Conservation (phyloP, 306 rosid species). For the Dalbergia cochinchinensis region DNA sequence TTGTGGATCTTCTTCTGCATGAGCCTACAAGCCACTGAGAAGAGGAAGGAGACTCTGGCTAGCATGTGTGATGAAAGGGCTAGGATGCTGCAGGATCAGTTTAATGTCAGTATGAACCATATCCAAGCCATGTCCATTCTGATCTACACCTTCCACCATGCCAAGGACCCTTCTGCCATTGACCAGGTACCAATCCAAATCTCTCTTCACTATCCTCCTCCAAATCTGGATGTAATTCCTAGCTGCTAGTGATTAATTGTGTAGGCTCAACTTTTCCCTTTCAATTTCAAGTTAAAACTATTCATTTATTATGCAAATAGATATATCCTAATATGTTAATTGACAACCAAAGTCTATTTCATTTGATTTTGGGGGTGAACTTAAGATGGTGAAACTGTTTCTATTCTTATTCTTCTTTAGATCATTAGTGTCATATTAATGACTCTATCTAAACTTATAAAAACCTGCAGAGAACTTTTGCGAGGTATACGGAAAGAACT, state of each 20-base stretch:
- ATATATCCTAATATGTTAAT: neutral
- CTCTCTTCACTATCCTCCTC: slow-evolving; percentile 10
- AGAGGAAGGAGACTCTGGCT: slow-evolving; percentile 86
- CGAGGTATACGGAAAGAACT: slow-evolving; percentile 93
- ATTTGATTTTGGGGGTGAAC: neutral
- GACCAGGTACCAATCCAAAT: slow-evolving; percentile 73
- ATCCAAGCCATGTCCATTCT: slow-evolving; percentile 97
- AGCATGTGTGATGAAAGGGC: slow-evolving; percentile 99
- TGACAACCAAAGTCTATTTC: too few species aligned
- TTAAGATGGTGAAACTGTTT: neutral
- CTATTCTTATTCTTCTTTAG: too few species aligned
- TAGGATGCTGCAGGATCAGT: slow-evolving; percentile 96
- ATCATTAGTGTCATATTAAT: neutral
- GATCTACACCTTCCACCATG: slow-evolving; percentile 93
- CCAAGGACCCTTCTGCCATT: slow-evolving; percentile 82
- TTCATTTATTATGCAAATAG: neutral
- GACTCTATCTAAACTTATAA: slow-evolving; percentile 53
- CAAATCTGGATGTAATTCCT: slow-evolving; percentile 30
- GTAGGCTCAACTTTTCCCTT: neutral
- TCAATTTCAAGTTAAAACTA: neutral
- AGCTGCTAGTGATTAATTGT: slow-evolving; percentile 6
- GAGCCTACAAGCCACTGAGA: slow-evolving; percentile 75
- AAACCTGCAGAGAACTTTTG: slow-evolving; percentile 77
- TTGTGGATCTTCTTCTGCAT: slow-evolving; percentile 69
- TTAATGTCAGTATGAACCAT: slow-evolving; percentile 96